Evolutionary conservation across 352 stramenopile species (phyloP), one percentile per base, ranked within the genome.

Genomic region (Pythium folliculosum): DNA sequence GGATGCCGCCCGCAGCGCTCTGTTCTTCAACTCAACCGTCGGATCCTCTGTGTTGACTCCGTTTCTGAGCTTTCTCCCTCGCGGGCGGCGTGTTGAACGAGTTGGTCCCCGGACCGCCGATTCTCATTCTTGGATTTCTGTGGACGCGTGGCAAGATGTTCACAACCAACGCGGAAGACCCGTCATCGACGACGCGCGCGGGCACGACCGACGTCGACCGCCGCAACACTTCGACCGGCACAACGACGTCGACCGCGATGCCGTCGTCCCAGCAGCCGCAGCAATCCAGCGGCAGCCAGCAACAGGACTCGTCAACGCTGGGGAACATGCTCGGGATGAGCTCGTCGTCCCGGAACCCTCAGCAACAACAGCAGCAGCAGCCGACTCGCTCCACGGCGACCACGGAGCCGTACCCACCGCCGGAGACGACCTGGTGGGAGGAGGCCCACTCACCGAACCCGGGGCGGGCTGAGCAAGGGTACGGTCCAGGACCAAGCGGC

Each of bases 351-450:
- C 56, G 43, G 43, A 40, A 38, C 19, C 21, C 55, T 17, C 22
- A 12, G n/a, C 54, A 61, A 0, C 25, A 27, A 40, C 27, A 58
- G 27, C 51, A 58, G 27, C 58, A 48, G 47, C 58, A 56, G 47
- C 40, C 40, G 56, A 45, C 43, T 19, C 45, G 43, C n/a, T 21
- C 8, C 14, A 8, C 30, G 5, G 59, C 43, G 9, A 47, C 40
- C 40, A 1, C 45, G 5, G 59, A 65, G 48, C 59, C 59, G 48
- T 65, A 65, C 22, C 59, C 48, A 2, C 53, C 32, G 3, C 50
- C 60, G n/a, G 60, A 60, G 38, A 53, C 60, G 16, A 67, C 60
- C 22, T 67, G 60, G 60, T 67, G 60, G 60, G 60, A 67, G 40
- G 60, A 60, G 52, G 51, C 47, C 38, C 38, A 32, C 10, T 60